Percentiles rank a stretch among this genome's conserved stretches.
Evolutionary conservation across 2,329 filamentous ascomycete species (phyloP).

Genomic region (Colletotrichum orchidophilum): DNA sequence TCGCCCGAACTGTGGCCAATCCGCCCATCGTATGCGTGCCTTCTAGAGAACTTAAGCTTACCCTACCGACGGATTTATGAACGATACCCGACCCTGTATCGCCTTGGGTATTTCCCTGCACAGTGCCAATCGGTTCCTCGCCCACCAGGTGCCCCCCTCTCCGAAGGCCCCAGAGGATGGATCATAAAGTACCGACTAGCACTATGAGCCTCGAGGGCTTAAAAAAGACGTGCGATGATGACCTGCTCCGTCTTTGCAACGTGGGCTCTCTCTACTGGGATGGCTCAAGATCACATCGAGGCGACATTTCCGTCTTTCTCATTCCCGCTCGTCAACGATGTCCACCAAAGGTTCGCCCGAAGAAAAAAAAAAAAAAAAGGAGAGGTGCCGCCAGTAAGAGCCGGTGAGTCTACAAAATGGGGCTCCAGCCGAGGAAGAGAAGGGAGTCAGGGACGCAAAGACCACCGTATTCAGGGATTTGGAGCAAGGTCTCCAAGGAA

Average conservation of each 20-base stretch:
- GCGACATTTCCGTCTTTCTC: not conserved
- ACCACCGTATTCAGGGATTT: not conserved
- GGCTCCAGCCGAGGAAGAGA: not conserved
- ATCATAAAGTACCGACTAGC: not conserved
- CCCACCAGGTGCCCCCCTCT: not conserved
- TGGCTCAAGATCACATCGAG: slow-evolving; percentile 3
- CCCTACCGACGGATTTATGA: not conserved
- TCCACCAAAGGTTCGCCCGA: not conserved
- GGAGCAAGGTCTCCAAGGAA: slow-evolving; percentile 12
- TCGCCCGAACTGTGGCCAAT: slow-evolving; percentile 11
- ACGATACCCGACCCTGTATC: not conserved
- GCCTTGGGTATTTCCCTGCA: not conserved
- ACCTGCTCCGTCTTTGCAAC: not conserved
- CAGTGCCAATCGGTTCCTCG: slow-evolving; percentile 13
- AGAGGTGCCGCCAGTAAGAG: slow-evolving; percentile 11
- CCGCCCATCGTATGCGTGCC: not conserved
- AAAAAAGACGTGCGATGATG: slow-evolving; percentile 14
- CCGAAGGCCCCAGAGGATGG: too few relatives aligned
- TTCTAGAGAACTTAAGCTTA: slow-evolving; percentile 31
- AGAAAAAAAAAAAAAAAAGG: not conserved
- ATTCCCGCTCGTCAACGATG: not conserved
- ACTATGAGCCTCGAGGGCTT: not conserved
- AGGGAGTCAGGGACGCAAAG: not conserved
- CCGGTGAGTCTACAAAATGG: slow-evolving; percentile 28
- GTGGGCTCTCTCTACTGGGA: not conserved